A percentile compares a stretch with the other conserved stretches of the same genome.
These are phyloP conservation scores for Spongiforma sp. DNA, from an alignment of 1,284 basidiomycete genomes.

Conservation along the genomic window DNA sequence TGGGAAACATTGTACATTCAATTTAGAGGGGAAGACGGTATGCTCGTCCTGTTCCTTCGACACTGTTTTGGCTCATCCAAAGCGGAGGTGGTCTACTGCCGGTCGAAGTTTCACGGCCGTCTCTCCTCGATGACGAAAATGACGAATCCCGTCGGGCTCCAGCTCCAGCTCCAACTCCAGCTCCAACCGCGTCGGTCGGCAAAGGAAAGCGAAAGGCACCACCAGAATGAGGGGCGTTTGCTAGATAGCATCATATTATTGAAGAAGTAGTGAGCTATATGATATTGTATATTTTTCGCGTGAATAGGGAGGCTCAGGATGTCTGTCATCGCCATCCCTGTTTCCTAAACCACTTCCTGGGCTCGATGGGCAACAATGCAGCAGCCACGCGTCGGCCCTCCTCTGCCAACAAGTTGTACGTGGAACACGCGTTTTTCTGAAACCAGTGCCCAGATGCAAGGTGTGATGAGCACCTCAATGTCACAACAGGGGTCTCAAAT, in stretches of 20 bases:
- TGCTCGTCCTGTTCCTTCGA: conserved; percentile 9
- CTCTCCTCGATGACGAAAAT: conserved; percentile 50
- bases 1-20: conserved; percentile 73
- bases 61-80: neutral
- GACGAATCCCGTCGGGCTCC: conserved; percentile 39
- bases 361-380: conserved; percentile 71
- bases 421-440: conserved; percentile 83
- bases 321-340: conserved; percentile 13
- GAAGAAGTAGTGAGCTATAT: conserved; percentile 10
- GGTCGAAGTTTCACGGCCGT: conserved; percentile 48
- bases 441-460: neutral
- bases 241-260: conserved; percentile 9
- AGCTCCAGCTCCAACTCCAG: conserved; percentile 11
- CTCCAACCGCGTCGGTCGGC: conserved; percentile 24
- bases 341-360: conserved; percentile 25
- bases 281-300: conserved; percentile 23
- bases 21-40: conserved; percentile 66
- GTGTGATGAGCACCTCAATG: neutral
- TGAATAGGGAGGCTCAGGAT: too few relatives aligned
- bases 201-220: conserved; percentile 57
- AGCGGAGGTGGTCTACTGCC: conserved; percentile 46
- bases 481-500: neutral
- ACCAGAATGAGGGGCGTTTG: conserved; percentile 26
- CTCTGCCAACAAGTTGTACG: conserved; percentile 92
- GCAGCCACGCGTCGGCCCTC: conserved; percentile 93